Evolutionary conservation across 176 grass and related monocot genomes (phyloP), one percentile per base, ranked within the genome.

Genomic region (Lolium perenne): DNA sequence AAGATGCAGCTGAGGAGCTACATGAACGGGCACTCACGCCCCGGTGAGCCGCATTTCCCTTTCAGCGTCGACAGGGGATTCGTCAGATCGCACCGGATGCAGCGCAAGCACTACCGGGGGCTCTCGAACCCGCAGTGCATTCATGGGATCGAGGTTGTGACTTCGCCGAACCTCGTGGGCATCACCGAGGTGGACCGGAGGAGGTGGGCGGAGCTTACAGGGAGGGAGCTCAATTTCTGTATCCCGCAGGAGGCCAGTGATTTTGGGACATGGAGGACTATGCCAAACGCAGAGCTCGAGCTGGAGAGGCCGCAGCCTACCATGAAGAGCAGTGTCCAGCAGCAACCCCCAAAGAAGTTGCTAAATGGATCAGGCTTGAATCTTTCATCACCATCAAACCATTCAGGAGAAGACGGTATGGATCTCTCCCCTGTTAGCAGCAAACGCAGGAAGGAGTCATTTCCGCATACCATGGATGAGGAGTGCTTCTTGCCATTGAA

Each of bases 1-100:
- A 99, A 99, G 93, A 99, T 99, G 97, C 97, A 99, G 81, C 91
- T 99, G 46, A 89, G 97, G 58, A 99, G 94, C 87, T 99, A 96
- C 84, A 99, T 99, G 97, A 99, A 99, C 17, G 97, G 97, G 7
- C 97, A 99, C 80, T 94, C 94, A 4, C 78, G 97, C 53, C 97
- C 86, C 0, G 90, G 97, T 11, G 94, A 99, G 55, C 94, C 97
- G 1, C 97, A 93, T 73, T 99, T 99, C 78, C 97, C 94, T 0
- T 99, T 96, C 80, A 94, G 97, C 4, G 94, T 78, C 0, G 92
- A 96, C 47, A 93, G 84, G 84, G 97, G 97, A 55, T 99, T 99
- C 10, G 92, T 99, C 60, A 84, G 97, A n/a, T 99, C 97, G 0
- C 97, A 99, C 51, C 75, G 94, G 81, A 99, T 99, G 97, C 97